phyloP scores from a whole-genome alignment of 225 moss, liverwort and hornwort species.

The Antitrichia curtipendula region DNA sequence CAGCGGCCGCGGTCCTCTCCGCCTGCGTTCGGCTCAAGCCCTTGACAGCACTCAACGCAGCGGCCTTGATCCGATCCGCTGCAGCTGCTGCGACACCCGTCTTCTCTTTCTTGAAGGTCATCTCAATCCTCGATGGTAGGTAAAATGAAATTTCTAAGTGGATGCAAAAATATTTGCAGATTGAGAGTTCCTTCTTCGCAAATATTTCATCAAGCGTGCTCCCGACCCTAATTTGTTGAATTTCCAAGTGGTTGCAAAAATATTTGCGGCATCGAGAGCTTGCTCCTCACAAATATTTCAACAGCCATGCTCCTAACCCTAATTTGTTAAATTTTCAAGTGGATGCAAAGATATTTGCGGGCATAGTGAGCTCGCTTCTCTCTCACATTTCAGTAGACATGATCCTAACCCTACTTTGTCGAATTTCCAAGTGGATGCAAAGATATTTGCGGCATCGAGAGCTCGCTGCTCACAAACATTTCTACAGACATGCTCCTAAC shows the following conservation, averaged over 20 bases:
- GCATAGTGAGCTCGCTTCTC: neutral
- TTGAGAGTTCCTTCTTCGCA: neutral
- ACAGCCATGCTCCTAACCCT: neutral
- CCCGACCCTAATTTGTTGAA: neutral
- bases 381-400: neutral
- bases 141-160: neutral
- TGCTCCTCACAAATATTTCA: neutral
- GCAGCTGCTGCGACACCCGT: neutral
- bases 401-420: neutral
- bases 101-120: conserved; percentile 30
- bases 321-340: neutral
- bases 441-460: neutral
- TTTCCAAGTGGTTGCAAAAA: neutral
- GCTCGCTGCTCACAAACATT: neutral
- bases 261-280: neutral
- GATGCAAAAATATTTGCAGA: neutral
- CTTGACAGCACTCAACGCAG: conserved; percentile 38
- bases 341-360: neutral
- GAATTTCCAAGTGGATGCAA: neutral
- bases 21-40: conserved; percentile 52
- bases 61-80: conserved; percentile 39
- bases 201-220: neutral
- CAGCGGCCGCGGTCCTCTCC: conserved; percentile 23
- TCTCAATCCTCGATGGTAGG: neutral
- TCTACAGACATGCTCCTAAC: neutral